Base-by-base conservation (phyloP, 345 rosid species). In the Anacardium occidentale region DNA sequence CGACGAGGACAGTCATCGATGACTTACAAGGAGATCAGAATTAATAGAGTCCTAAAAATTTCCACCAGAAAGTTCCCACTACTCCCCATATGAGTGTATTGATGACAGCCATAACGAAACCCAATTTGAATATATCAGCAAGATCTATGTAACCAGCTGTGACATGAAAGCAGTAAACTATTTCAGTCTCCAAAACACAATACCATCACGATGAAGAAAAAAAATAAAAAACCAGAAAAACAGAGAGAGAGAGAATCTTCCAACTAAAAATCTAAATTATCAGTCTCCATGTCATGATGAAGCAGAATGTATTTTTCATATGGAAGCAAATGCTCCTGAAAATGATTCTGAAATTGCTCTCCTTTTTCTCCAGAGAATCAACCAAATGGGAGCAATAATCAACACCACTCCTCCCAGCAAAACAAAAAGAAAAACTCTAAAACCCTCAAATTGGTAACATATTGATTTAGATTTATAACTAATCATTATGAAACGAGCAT, bases 31-130 rank as follows among this genome's bases (percentile, higher is more conserved):
- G 18, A 68, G 17, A 24, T 44, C 13, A 40, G 66, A 57, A 63
- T 87, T 82, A 95, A 75, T 91, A 95, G 72, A 95, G 94, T 62
- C 98, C 98, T 85, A 95, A 87, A 82, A 91, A 80, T 82, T 95
- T 95, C 99, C 98, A 95, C 99, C 99, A 95, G 82, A 87, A 84
- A 62, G 90, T 62, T 74, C 94, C 98, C 34, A 89, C 94, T 0
- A 84, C 91, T 76, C 84, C 98, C 99, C 99, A 95, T 64, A 90
- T 81, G 71, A 75, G 42, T 51, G 87, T 93, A 74, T 95, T 92
- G 50, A 90, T 64, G 14, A 85, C 11, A 22, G 98, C 97, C 97
- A 92, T 87, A 12, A 85, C 40, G 63, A 93, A 91, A 10, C 99
- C 99, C 71, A 90, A 69, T 77, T 86, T 95, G 88, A 95, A 93